Evolutionary conservation across 2,329 filamentous ascomycete species (phyloP).

Genomic region (Xylariaceae sp.): DNA sequence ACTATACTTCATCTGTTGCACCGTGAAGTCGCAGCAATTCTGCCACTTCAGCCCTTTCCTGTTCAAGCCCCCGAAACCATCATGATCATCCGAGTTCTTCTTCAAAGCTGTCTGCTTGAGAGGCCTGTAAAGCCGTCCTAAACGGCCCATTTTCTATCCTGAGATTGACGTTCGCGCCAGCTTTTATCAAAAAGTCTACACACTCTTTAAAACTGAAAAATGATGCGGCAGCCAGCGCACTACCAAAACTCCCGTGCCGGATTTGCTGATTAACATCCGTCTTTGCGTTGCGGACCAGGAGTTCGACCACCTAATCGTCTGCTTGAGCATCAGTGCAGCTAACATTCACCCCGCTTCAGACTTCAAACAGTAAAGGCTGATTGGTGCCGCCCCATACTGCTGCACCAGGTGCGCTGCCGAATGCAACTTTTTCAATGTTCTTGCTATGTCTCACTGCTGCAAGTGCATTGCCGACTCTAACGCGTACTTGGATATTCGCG

Average conservation of each 20-base stretch:
- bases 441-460: too few species aligned
- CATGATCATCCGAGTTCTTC: not conserved
- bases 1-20: too few species aligned
- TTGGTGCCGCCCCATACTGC: not conserved
- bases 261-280: not conserved
- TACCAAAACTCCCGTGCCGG: not conserved
- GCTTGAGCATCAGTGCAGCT: not conserved
- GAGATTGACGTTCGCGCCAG: not conserved
- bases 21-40: too few species aligned
- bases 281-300: not conserved
- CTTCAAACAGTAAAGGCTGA: not conserved
- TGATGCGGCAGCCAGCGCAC: not conserved
- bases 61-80: too few species aligned
- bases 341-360: not conserved
- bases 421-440: not conserved
- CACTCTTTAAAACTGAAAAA: not conserved
- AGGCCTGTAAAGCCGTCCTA: not conserved
- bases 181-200: not conserved
- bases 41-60: too few species aligned
- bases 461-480: too few species aligned
- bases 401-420: not conserved
- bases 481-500: not conserved
- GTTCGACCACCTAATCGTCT: not conserved
- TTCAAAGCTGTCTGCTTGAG: not conserved
- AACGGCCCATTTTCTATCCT: not conserved